Evolutionary conservation across 2,329 filamentous ascomycete genomes (phyloP).

Genomic region (Penicillium decumbens): DNA sequence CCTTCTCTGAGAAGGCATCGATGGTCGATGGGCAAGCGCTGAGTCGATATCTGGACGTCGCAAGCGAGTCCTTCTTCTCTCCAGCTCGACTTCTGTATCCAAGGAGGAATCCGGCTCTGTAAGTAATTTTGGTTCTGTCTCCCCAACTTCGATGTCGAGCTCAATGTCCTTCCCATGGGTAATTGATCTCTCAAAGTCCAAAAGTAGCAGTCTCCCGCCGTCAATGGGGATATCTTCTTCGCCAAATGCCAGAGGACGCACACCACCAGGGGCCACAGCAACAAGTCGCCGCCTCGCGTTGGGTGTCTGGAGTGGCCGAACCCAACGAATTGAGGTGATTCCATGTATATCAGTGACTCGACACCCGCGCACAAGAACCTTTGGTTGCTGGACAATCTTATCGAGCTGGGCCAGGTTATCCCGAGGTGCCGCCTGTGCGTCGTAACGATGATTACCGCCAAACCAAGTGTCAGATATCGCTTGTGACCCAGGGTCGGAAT

Average conservation of each 20-base stretch:
- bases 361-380: slow-evolving; percentile 64
- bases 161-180: slow-evolving; percentile 54
- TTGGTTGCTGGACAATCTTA: slow-evolving; percentile 47
- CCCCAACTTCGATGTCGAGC: slow-evolving; percentile 69
- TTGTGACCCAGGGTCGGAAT: slow-evolving; percentile 7
- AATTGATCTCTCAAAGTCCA: slow-evolving; percentile 67
- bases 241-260: slow-evolving; percentile 56
- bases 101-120: slow-evolving; percentile 70
- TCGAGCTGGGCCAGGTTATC: slow-evolving; percentile 30
- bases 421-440: slow-evolving; percentile 12
- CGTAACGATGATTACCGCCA: slow-evolving; percentile 17
- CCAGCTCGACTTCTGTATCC: slow-evolving; percentile 73
- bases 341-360: slow-evolving; percentile 62
- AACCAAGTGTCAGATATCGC: slow-evolving; percentile 9
- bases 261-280: slow-evolving; percentile 67
- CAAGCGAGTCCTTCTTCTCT: slow-evolving; percentile 67
- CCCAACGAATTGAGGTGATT: slow-evolving; percentile 67
- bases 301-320: slow-evolving; percentile 52
- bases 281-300: slow-evolving; percentile 49
- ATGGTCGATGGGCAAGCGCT: slow-evolving; percentile 21
- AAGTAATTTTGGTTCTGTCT: slow-evolving; percentile 62
- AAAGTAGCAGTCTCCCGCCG: slow-evolving; percentile 65
- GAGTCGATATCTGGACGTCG: slow-evolving; percentile 50
- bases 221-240: slow-evolving; percentile 75
- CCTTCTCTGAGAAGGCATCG: slow-evolving; percentile 19